Base-by-base conservation (phyloP, 345 rosid species). In the Cardamine occulta region DNA sequence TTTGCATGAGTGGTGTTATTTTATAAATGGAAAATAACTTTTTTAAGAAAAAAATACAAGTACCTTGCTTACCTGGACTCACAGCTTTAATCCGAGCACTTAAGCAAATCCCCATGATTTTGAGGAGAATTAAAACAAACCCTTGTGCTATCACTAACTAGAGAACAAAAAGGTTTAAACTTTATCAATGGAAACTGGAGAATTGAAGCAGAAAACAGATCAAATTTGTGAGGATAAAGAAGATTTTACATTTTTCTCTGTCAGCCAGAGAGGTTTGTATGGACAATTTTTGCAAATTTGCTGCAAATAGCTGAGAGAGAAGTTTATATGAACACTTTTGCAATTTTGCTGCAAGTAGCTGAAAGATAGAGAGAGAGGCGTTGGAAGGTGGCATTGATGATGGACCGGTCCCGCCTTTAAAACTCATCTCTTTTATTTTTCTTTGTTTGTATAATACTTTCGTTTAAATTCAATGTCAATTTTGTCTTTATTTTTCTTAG, bases 21-120 rank as follows among this genome's bases (percentile, higher is more conserved):
- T 32, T 4, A n/a, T 57, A 56, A 29, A 7, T 37, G 17, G 31
- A 3, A 32, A 15, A 26, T n/a, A 15, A 5, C n/a, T 44, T 14
- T 15, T 15, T 6, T 0, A 39, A 15, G 64, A 28, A 26, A 21
- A 61, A 53, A 51, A 28, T 39, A 8, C 14, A 45, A 60, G 63
- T 79, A 94, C 96, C 96, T 84, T 90, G 84, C 74, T 81, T 87
- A 63, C 47, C 76, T 72, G 90, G 89, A 81, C 92, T 88, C 82
- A 85, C 96, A 62, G 92, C 97, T 87, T 92, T 92, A 77, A 95
- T 86, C 81, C 81, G 86, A 74, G 97, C 87, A 75, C 97, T 89
- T 44, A 92, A 84, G 83, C 99, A 95, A 82, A 85, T 65, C 89
- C 99, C 97, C 97, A 95, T 95, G 70, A 9, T 66, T 31, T 21